These are phyloP conservation scores for Sporisorium scitamineum DNA, from an alignment of 1,284 basidiomycete species.

Conservation along the genomic window DNA sequence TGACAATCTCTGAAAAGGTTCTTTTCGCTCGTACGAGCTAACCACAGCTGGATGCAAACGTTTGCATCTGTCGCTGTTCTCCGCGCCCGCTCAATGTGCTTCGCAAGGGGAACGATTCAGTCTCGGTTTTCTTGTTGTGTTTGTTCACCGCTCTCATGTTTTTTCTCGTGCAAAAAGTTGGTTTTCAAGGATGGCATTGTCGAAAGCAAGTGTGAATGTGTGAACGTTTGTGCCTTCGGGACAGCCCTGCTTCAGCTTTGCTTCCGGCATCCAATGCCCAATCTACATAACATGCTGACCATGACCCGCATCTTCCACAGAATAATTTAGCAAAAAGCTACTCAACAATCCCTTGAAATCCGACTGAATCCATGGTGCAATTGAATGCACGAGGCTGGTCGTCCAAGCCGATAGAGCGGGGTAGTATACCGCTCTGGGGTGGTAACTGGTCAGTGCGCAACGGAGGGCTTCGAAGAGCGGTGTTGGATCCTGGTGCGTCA, in stretches of 20 bases:
- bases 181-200: background rate
- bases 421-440: conserved; percentile 28
- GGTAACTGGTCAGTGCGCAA: conserved; percentile 29
- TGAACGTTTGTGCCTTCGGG: background rate
- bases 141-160: conserved; percentile 12
- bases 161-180: background rate
- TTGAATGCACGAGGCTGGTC: background rate
- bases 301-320: background rate
- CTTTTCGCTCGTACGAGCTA: background rate
- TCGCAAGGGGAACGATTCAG: too few species aligned
- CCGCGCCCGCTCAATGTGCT: too few species aligned
- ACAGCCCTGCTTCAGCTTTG: background rate
- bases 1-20: conserved; percentile 60
- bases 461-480: conserved; percentile 40
- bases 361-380: conserved; percentile 25
- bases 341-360: conserved; percentile 21
- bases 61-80: too few species aligned
- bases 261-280: too few species aligned
- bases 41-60: background rate
- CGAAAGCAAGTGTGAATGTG: background rate
- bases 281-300: background rate
- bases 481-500: conserved; percentile 33
- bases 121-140: background rate
- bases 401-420: conserved; percentile 8
- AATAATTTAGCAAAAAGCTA: conserved; percentile 1